Evolutionary conservation across 805 yeast species (phyloP).

Genomic region (Spencermartinsiella europaea): DNA sequence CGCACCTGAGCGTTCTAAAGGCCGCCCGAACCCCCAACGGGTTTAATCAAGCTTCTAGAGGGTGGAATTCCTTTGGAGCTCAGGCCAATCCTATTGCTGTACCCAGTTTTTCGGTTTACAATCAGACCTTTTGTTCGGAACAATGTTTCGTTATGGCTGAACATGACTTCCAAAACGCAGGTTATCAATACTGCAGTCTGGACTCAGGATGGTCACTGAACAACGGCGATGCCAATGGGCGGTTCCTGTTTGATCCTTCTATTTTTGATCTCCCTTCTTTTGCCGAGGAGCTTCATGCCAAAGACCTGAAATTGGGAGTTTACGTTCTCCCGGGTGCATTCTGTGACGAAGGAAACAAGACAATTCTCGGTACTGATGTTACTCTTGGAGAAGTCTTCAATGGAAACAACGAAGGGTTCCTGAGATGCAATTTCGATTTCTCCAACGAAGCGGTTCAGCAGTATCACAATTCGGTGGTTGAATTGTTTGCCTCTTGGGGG

Average conservation of each 20-base stretch:
- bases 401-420: constrained; percentile 9
- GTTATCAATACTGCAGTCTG: constrained; percentile 9
- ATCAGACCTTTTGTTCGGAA: constrained; percentile 8
- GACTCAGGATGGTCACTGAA: constrained; percentile 13
- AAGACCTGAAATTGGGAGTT: constrained; percentile 12
- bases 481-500: constrained; percentile 6
- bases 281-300: constrained; percentile 12
- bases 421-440: constrained; percentile 7
- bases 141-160: constrained; percentile 12
- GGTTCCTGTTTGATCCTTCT: constrained; percentile 7
- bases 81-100: constrained; percentile 9
- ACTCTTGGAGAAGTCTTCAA: constrained; percentile 4
- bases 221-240: constrained; percentile 10
- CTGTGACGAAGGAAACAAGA: constrained; percentile 8
- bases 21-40: constrained; percentile 10
- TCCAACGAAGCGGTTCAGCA: constrained; percentile 8
- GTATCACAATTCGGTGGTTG: constrained; percentile 6
- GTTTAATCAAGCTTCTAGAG: constrained; percentile 5
- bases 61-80: constrained; percentile 11
- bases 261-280: constrained; percentile 8
- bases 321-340: constrained; percentile 13
- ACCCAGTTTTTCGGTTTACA: constrained; percentile 6
- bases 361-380: constrained; percentile 6
- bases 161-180: constrained; percentile 6
- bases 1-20: constrained; percentile 3